phyloP scores from a whole-genome alignment of 768 basidiomycete genomes.

The Russula earlei region DNA sequence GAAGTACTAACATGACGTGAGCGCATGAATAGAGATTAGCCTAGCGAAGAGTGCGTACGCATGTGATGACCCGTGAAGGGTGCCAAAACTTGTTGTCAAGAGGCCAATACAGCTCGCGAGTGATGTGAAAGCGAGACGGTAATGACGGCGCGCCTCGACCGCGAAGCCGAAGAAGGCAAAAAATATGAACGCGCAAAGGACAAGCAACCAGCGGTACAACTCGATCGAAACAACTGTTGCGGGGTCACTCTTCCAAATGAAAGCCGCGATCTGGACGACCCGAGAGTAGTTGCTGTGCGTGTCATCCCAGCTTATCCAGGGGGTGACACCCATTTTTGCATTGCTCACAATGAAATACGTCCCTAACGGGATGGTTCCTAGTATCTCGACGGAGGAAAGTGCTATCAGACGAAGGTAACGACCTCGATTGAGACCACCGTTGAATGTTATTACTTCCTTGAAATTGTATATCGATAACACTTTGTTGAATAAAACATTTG shows the following conservation, averaged over 20 bases:
- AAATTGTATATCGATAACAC: conserved; percentile 22
- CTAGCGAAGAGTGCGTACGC: neutral
- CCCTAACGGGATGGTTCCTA: neutral
- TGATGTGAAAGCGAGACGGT: neutral
- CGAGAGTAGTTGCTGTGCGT: no score
- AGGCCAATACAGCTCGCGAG: conserved; percentile 18
- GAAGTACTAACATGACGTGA: neutral
- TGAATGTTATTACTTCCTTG: conserved; percentile 21
- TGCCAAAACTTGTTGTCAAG: neutral
- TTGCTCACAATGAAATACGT: neutral
- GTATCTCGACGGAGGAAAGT: neutral
- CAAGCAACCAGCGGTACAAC: neutral
- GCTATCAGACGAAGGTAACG: neutral
- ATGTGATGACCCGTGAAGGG: neutral
- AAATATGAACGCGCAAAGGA: neutral
- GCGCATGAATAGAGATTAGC: no score
- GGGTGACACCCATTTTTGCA: neutral
- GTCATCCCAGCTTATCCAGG: conserved; percentile 19
- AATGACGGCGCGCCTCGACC: neutral
- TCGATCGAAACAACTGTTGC: neutral
- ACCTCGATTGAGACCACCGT: conserved; percentile 28
- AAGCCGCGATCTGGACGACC: neutral
- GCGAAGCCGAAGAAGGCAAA: neutral
- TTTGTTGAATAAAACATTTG: conserved; percentile 24
- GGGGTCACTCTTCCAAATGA: neutral